Base-by-base conservation (phyloP, 2,329 filamentous ascomycete species). In the Fusarium neocosmosporiellum region DNA sequence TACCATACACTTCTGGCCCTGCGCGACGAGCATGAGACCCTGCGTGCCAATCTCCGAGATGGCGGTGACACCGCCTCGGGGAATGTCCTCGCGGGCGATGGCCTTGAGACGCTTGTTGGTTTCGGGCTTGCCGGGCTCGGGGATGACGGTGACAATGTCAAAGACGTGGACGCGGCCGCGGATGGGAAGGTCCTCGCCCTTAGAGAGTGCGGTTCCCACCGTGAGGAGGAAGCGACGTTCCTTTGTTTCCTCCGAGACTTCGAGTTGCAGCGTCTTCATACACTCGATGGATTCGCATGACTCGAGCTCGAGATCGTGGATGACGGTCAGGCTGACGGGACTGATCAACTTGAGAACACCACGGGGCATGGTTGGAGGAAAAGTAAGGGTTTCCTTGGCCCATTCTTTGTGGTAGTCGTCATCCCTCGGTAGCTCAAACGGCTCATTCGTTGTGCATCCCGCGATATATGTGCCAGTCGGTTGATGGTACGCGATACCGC, bases 1-100 rank as follows among this genome's bases (percentile, higher is more conserved):
- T 1, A 99, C 95, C 93, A 99, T 97, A 81, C 95, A 96, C 83
- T 99, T 99, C 78, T 98, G 95, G 1, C 96, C 96, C 80, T 99
- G 96, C 0, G 95, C 95, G 43, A 93, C 93, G 70, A 96, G 91
- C 87, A 97, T 91, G 74, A 96, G 94, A 2, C 93, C 96, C 82
- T 96, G 95, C 0, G 92, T 94, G 46, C 94, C 96, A 63, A 97
- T 92, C 71, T 93, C 92, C 1, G 93, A 94, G 13, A 99, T 82
- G 0, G 94, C 93, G 16, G 96, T 98, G 27, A 99, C 94, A 5
- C 94, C 94, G 11, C 96, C 96, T 58, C 96, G 93, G n/a, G 90
- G 89, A 29, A 98, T 95, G 59, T 97, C 94, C 81, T 99, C 96
- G 77, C 93, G 93, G 7, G 94, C 93, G 18, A 98, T 88, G 5